These are phyloP conservation scores for Fusarium incarnatum DNA, from an alignment of 2,329 filamentous ascomycete genomes.

Conservation along the genomic window DNA sequence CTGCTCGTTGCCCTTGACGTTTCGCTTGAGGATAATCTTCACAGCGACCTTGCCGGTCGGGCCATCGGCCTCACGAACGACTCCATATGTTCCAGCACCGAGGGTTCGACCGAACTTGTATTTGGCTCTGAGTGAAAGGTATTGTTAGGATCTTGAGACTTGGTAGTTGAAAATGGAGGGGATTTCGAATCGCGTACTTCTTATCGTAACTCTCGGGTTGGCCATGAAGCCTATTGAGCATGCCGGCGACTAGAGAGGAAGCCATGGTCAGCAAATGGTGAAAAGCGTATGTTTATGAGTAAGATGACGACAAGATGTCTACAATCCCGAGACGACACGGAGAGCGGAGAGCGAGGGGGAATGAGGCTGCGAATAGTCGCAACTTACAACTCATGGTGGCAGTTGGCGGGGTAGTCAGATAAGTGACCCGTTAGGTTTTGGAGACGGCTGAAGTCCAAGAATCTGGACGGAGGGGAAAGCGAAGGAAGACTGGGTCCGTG, in stretches of 20 bases:
- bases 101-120: conserved; percentile 95
- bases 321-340: conserved; percentile 3
- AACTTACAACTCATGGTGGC: conserved; percentile 51
- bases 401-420: conserved; percentile 45
- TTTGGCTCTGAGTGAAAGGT: conserved; percentile 69
- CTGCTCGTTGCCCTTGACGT: conserved; percentile 96
- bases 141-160: conserved; percentile 43
- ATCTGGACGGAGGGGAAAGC: conserved; percentile 15
- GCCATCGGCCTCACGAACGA: conserved; percentile 93
- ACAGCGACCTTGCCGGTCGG: conserved; percentile 88
- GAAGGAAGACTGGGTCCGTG: conserved; percentile 3
- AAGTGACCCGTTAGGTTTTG: conserved; percentile 23
- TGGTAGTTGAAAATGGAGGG: conserved; percentile 19
- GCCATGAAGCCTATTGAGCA: conserved; percentile 95
- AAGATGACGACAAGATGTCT: neutral
- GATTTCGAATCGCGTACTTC: conserved; percentile 71
- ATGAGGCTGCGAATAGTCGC: conserved; percentile 44
- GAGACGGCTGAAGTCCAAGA: conserved; percentile 3
- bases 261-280: conserved; percentile 41
- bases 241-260: conserved; percentile 74
- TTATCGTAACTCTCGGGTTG: conserved; percentile 99
- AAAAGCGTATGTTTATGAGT: neutral
- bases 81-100: conserved; percentile 97
- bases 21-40: conserved; percentile 99
- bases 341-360: conserved; percentile 34